phyloP scores from a whole-genome alignment of 2,329 filamentous ascomycete species.

The Calonectria henricotiae region DNA sequence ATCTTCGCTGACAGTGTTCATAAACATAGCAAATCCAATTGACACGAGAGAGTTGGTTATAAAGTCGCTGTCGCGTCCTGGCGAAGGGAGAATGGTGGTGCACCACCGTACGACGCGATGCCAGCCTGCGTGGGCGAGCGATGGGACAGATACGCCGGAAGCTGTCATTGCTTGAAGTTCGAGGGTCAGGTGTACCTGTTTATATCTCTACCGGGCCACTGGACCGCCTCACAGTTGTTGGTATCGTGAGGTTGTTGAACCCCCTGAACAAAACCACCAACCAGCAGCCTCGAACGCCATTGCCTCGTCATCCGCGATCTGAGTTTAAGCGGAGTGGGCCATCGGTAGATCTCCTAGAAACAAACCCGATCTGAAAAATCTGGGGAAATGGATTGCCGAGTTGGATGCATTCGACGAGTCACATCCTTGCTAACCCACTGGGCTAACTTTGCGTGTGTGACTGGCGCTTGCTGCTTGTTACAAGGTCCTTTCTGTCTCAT shows the following conservation, averaged over 20 bases:
- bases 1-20: no score
- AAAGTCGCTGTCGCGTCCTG: no score
- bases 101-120: no score
- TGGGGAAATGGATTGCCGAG: background rate
- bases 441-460: background rate
- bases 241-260: background rate
- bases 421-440: conserved; percentile 1
- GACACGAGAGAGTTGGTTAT: no score
- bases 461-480: background rate
- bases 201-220: background rate
- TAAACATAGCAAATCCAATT: no score
- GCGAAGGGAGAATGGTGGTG: no score
- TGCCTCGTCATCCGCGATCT: background rate
- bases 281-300: conserved; percentile 8
- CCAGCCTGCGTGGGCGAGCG: no score
- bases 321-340: conserved; percentile 1
- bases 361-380: background rate
- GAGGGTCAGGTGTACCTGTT: background rate
- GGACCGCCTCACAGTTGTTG: background rate
- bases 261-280: conserved; percentile 1
- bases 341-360: background rate
- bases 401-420: background rate
- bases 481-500: background rate
- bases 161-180: no score
- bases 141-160: no score